Conservation (phyloP, 2,329 filamentous ascomycete species). For the Sarocladium kiliense region DNA sequence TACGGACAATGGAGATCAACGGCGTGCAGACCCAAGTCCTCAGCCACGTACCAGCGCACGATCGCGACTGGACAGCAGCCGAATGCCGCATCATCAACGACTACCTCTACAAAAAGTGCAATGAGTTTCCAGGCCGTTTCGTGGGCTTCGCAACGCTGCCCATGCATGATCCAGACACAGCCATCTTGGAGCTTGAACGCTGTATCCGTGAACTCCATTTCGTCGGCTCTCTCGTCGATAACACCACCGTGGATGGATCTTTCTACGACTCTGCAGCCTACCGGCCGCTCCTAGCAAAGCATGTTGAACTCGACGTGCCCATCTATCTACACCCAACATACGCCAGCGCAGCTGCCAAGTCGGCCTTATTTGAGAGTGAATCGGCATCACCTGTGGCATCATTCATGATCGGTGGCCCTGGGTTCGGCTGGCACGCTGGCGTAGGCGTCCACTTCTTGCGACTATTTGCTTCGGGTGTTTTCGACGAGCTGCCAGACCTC, state of each 20-base stretch:
- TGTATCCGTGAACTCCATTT: slow-evolving; percentile 24
- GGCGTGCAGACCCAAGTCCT: neutral
- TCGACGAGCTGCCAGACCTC: slow-evolving; percentile 29
- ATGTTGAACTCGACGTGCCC: slow-evolving; percentile 39
- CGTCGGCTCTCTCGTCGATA: slow-evolving; percentile 25
- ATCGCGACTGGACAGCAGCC: neutral
- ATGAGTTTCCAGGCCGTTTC: slow-evolving; percentile 14
- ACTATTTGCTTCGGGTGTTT: slow-evolving; percentile 28
- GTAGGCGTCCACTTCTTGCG: slow-evolving; percentile 36
- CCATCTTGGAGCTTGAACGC: slow-evolving; percentile 24
- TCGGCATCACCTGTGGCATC: slow-evolving; percentile 28
- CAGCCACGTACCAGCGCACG: neutral
- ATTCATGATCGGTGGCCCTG: slow-evolving; percentile 26
- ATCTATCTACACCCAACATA: slow-evolving; percentile 46
- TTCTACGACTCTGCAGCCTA: slow-evolving; percentile 62
- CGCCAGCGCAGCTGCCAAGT: slow-evolving; percentile 22
- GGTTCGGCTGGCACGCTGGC: slow-evolving; percentile 42
- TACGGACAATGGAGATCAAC: neutral
- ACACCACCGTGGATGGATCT: slow-evolving; percentile 15
- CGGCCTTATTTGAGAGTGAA: no score
- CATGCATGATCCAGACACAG: slow-evolving; percentile 22
- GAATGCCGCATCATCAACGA: neutral
- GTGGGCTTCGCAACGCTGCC: slow-evolving; percentile 24
- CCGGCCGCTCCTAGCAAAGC: slow-evolving; percentile 48
- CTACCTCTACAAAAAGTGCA: neutral